Percentiles rank a stretch among this genome's conserved stretches.
Conservation (phyloP, 345 rosid genomes). For the Rhodamnia argentea region DNA sequence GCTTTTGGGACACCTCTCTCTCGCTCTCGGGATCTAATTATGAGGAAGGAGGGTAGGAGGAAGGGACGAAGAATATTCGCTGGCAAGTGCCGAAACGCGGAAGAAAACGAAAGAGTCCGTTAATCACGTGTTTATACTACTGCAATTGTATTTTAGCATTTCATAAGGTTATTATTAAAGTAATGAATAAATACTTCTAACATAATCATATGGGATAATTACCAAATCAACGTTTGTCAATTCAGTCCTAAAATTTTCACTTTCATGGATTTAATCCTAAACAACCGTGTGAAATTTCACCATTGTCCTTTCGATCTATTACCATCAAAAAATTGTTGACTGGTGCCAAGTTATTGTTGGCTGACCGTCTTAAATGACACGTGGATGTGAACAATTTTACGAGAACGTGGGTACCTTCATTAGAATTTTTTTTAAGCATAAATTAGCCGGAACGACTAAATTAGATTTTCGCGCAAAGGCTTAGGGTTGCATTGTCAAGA, state of each 20-base stretch:
- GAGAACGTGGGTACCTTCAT: accelerated
- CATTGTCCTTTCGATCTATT: not conserved
- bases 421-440: accelerated
- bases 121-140: not conserved
- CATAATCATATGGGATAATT: not conserved
- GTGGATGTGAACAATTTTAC: not conserved
- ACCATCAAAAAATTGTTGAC: accelerated
- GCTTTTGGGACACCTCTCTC: not conserved
- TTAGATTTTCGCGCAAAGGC: not conserved
- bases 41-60: not conserved
- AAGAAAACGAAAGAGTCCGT: not conserved
- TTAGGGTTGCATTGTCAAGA: not conserved
- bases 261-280: accelerated
- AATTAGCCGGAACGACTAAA: accelerated
- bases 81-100: not conserved
- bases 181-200: not conserved
- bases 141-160: not conserved
- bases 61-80: slow-evolving; percentile 9
- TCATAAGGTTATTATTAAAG: not conserved
- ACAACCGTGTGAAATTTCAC: accelerated
- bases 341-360: not conserved
- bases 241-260: accelerated
- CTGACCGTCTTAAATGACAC: accelerated
- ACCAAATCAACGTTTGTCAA: not conserved
- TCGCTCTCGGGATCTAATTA: not conserved